These are phyloP conservation scores for Saturnispora zaruensis DNA, from an alignment of 805 yeast species.

Conservation along the genomic window DNA sequence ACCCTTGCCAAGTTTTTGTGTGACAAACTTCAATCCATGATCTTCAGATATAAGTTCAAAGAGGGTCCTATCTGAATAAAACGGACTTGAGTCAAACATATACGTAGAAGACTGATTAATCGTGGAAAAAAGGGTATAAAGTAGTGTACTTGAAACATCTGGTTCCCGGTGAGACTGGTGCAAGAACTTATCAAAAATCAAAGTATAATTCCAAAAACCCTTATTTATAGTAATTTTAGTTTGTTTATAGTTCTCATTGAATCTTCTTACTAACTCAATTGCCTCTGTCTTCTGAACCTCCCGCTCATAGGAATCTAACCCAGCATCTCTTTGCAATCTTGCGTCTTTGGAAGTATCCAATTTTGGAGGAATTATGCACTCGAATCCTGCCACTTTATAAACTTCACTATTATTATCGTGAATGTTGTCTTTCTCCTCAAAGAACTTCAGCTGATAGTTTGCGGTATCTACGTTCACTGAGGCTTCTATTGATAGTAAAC, in stretches of 20 bases:
- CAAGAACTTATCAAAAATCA: conserved; percentile 6
- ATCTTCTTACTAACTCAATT: conserved; percentile 13
- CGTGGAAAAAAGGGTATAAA: not conserved
- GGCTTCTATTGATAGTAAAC: not conserved
- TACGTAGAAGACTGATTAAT: not conserved
- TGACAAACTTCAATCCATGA: conserved; percentile 23
- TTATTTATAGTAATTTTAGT: conserved; percentile 1
- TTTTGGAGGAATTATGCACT: not conserved
- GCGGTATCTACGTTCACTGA: not conserved
- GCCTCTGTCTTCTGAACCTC: conserved; percentile 17
- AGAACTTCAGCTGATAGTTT: not conserved
- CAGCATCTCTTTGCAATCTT: not conserved
- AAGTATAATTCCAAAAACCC: conserved; percentile 17
- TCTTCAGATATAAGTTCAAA: conserved; percentile 19
- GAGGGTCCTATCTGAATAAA: conserved; percentile 14
- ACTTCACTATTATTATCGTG: conserved; percentile 2
- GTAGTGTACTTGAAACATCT: not conserved
- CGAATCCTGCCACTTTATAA: not conserved
- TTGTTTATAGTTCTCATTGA: conserved; percentile 4
- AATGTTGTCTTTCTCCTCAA: not conserved
- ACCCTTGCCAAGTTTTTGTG: conserved; percentile 26
- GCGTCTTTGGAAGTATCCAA: not conserved
- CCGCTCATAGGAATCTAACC: not conserved
- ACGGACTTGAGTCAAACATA: not conserved
- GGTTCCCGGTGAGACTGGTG: conserved; percentile 11